Conservation (phyloP, 2,329 filamentous ascomycete genomes). For the Diaporthe caulivora region DNA sequence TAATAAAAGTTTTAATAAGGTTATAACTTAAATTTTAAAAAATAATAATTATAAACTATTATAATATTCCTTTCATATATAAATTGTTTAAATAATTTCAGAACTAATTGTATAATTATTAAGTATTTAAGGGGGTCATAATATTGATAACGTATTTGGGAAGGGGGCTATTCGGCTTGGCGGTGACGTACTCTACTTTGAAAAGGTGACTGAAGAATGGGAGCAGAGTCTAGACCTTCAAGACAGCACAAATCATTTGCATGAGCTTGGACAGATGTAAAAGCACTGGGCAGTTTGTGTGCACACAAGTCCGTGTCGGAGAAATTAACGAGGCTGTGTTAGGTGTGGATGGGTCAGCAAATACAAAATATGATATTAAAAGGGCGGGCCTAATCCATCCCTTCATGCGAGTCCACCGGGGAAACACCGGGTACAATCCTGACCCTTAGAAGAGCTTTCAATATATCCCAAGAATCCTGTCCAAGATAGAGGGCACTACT, state of each 20-base stretch:
- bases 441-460: background rate
- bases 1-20: no score
- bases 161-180: no score
- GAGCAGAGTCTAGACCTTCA: background rate
- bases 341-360: slow-evolving; percentile 5
- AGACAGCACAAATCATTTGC: background rate
- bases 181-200: no score
- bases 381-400: slow-evolving; percentile 16
- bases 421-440: background rate
- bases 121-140: no score
- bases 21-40: no score
- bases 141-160: no score
- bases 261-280: background rate
- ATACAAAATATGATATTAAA: slow-evolving; percentile 18
- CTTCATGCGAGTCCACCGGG: slow-evolving; percentile 7
- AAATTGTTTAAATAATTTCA: no score
- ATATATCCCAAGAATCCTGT: background rate
- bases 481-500: background rate
- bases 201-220: background rate
- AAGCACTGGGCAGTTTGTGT: background rate
- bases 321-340: slow-evolving; percentile 23
- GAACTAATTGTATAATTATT: no score
- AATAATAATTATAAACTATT: no score
- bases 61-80: no score
- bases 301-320: background rate